Evolutionary conservation across 345 rosid genomes (phyloP).

Genomic region (Pistacia atlantica): DNA sequence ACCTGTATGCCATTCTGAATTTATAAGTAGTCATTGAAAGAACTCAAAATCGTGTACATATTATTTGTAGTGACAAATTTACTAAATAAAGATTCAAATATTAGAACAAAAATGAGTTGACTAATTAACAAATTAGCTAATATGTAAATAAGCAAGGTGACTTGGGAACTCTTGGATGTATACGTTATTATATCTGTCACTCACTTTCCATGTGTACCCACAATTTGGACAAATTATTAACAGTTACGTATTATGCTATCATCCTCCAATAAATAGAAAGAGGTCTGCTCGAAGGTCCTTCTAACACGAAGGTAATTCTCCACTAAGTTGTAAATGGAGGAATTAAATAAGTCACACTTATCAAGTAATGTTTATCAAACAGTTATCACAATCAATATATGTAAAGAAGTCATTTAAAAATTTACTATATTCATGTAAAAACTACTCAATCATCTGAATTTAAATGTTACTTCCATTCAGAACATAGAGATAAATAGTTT

Average conservation of each 20-base stretch:
- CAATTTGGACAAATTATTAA: background rate
- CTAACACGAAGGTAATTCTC: background rate
- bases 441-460: background rate
- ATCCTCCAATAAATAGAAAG: background rate
- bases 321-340: background rate
- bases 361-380: background rate
- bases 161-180: background rate
- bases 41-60: background rate
- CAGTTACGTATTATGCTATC: background rate
- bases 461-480: slow-evolving; percentile 1
- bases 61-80: background rate
- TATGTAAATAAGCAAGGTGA: background rate
- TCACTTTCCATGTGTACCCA: background rate
- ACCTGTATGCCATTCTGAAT: background rate
- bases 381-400: background rate
- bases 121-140: background rate
- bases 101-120: background rate
- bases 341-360: background rate
- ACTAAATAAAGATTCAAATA: background rate
- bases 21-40: background rate
- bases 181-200: background rate
- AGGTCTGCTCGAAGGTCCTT: background rate
- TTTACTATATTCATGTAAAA: background rate
- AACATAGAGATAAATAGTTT: background rate
- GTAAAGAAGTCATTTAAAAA: background rate